These are phyloP conservation scores for Penicillium sp. DNA, from an alignment of 2,329 filamentous ascomycete genomes.

Conservation along the genomic window DNA sequence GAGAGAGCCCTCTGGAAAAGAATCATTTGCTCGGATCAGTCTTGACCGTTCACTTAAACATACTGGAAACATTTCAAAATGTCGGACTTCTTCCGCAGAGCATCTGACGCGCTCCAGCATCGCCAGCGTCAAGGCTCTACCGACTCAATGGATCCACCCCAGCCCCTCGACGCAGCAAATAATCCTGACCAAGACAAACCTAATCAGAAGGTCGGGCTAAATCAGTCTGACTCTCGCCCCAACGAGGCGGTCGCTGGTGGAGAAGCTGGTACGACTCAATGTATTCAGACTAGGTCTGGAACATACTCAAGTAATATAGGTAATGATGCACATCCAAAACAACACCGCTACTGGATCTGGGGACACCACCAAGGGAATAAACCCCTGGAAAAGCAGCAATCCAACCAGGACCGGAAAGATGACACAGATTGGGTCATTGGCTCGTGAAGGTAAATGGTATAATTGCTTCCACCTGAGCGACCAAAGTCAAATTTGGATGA, in stretches of 20 bases:
- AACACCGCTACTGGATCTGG: conserved; percentile 14
- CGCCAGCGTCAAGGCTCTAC: conserved; percentile 19
- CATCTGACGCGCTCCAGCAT: conserved; percentile 21
- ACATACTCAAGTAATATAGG: conserved; percentile 12
- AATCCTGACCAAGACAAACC: conserved; percentile 1
- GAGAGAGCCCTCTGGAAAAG: not conserved
- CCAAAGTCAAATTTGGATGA: not conserved
- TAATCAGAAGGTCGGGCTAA: conserved; percentile 4
- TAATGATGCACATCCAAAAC: conserved; percentile 4
- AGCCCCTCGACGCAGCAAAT: conserved; percentile 10
- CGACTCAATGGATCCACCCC: conserved; percentile 9
- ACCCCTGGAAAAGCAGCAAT: conserved; percentile 9
- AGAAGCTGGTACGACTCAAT: conserved; percentile 9
- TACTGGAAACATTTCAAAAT: conserved; percentile 5
- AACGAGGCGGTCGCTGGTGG: conserved; percentile 10
- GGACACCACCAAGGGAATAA: conserved; percentile 6
- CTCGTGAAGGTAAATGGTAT: not conserved
- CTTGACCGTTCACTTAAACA: not conserved
- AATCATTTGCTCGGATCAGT: not conserved
- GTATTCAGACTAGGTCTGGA: not conserved
- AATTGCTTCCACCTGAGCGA: not conserved
- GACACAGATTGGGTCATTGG: conserved; percentile 17
- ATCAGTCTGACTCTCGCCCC: conserved; percentile 9
- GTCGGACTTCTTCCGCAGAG: conserved; percentile 22
- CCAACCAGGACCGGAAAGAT: conserved; percentile 7